Base-by-base conservation (phyloP, 192 early-diverging fungal species). In the Entophlyctis helioformis region DNA sequence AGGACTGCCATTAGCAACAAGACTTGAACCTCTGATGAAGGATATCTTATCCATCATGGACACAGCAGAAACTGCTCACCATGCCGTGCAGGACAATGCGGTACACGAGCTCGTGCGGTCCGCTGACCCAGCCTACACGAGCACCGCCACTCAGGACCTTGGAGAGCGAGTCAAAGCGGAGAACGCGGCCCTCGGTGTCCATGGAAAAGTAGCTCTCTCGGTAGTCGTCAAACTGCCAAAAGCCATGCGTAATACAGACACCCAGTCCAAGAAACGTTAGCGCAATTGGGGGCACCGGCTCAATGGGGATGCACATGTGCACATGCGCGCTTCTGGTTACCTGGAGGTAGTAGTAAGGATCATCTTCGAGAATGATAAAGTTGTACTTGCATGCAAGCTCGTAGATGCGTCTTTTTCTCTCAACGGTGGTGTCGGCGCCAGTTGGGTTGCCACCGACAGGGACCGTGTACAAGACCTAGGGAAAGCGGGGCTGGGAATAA, bases 291-390 rank as follows among this genome's bases (percentile, higher is more conserved):
- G 24, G 3, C 34, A 46, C 2, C 46, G 46, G n/a, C n/a, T n/a
- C n/a, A n/a, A n/a, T n/a, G n/a, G n/a, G n/a, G n/a, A n/a, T n/a
- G n/a, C n/a, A n/a, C n/a, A n/a, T n/a, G n/a, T n/a, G n/a, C n/a
- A n/a, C n/a, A n/a, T 3, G n/a, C n/a, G n/a, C n/a, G n/a, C n/a
- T n/a, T n/a, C n/a, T 54, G 22, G 60, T 60, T 42, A 78, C 75
- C 63, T 94, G 91, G 26, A 97, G 59, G 42, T 87, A 93, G 50
- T 86, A 93, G 56, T 97, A 97, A 15, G 93, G 91, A 57, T 95
- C 93, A 51, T 97, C 94, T 57, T 97, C 94, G 22, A 93, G 60
- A 24, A 97, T 85, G 15, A 97, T 61, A 38, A 97, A 46, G 38
- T 87, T 64, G 57, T 86, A 82, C 49, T 78, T 67, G 39, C 69